Evolutionary conservation across 139 green algal species (phyloP), one percentile per base, ranked within the genome.

Genomic region (Closterium sp.): DNA sequence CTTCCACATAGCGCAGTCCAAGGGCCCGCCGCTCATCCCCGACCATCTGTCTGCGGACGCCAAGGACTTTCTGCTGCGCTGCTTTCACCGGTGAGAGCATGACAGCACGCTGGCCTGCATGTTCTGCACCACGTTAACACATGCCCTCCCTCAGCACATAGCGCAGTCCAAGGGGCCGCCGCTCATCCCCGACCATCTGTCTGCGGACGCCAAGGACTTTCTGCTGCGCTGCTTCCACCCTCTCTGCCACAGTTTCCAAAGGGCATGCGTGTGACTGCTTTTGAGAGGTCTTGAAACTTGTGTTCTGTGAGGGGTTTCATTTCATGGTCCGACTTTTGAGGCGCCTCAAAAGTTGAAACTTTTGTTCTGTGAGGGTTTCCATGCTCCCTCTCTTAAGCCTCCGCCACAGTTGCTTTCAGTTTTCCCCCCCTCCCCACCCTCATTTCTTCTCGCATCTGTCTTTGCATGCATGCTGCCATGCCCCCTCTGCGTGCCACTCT

Each of bases 11-110:
- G 97, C 97, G 1, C 96, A 94, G 27, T 96, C 96, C 42, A 97
- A 96, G 70, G 97, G 96, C 30, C 96, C 96, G 7, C 32, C 32
- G 6, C 87, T 95, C 19, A 92, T 96, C 24, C 93, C 95, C 31
- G 91, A 97, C 7, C 86, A 92, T 85, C 95, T 99, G 5, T 97
- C 95, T 0, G 70, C 94, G 0, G 97, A 98, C 32, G 97, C 95
- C 84, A 95, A 95, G 31, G 97, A 99, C 92, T 99, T 99, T 93
- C 93, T 99, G 85, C 95, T 96, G 86, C 95, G 97, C 13, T 99
- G 98, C 95, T 99, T 99, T 5, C 79, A 87, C 32, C 32, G n/a
- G n/a, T n/a, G n/a, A n/a, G 32, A 38, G 32, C 32, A 3, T 38
- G 32, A 3, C 3, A 38, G 3, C 3, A 7, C 3, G 32, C 32